These are phyloP conservation scores for Tetrahymena thermophila DNA, from an alignment of 73 alveolate species.

Conservation along the genomic window DNA sequence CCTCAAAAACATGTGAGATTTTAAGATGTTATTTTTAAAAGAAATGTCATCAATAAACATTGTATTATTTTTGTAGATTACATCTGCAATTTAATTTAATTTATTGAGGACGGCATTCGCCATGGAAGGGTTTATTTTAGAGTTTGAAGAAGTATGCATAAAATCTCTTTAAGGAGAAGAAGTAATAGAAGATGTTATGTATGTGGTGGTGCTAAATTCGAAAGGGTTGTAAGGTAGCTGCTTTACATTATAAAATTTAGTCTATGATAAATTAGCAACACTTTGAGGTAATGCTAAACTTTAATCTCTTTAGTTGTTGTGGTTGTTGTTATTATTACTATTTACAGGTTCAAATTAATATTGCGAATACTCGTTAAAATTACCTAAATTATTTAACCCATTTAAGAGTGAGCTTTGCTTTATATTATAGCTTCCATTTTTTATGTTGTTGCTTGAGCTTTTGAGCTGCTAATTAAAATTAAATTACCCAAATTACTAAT, in stretches of 20 bases:
- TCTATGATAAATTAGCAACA: not conserved
- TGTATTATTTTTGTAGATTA: not conserved
- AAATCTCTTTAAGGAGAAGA: not conserved
- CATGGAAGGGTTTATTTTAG: not conserved
- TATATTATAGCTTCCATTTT: not conserved
- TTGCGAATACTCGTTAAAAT: not conserved
- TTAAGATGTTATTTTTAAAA: not conserved
- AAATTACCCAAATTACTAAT: not conserved
- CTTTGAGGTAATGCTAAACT: not conserved
- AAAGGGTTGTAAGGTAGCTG: not conserved
- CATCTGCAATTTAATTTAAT: not conserved
- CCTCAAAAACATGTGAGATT: not conserved
- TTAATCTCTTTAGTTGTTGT: not conserved
- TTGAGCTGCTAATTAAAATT: not conserved
- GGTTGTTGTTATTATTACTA: not conserved
- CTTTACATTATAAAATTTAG: not conserved
- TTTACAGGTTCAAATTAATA: not conserved
- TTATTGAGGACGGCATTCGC: not conserved
- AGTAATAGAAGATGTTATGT: not conserved
- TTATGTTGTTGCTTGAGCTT: not conserved
- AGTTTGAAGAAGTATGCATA: not conserved
- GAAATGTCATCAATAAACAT: not conserved
- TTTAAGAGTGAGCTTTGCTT: not conserved
- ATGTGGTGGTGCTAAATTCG: not conserved
- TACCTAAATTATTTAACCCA: not conserved